Base-by-base conservation (phyloP, 345 rosid genomes). In the Ailanthus altissimus region DNA sequence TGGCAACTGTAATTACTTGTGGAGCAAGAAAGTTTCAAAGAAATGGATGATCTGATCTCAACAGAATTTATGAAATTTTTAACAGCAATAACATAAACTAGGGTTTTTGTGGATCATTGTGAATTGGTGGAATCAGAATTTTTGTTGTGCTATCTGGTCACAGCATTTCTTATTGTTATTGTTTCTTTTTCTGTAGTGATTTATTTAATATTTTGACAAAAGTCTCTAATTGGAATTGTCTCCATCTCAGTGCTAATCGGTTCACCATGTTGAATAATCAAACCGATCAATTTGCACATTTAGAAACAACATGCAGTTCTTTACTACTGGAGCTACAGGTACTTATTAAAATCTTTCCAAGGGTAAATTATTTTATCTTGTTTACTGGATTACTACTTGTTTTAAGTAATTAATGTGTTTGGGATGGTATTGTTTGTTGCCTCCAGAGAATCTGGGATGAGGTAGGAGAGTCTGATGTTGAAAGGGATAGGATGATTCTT, bases 391-490 rank as follows among this genome's bases (percentile, higher is more conserved):
- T 49, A 28, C 2, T 6, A 15, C 18, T 43, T 58, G 15, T 58
- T 51, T 59, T 10, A 16, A 8, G 15, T 54, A 12, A 11, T 32
- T 62, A 26, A 38, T 26, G 14, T 66, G 4, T 72, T 57, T 61
- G 43, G n/a, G 10, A 65, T 46, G 15, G 6, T 56, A 47, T 16
- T 61, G 5, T 14, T 45, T 26, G 1, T 11, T 3, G 43, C 47
- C 25, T 0, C 69, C 61, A 91, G 97, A 86, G 82, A 72, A 78
- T 92, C 58, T 90, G 94, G 94, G 84, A 84, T 76, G 92, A 90
- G 68, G 84, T 89, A 42, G 94, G 92, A 78, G 90, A 89, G 74
- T 54, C 77, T n/a, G 87, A 86, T 5, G 86, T 23, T 28, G 78
- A 83, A 42, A 88, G 88, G 56, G 90, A 90, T 76, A 67, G 76